Conservation (phyloP, 176 grass and related monocot species). For the Aegilops sharonensis region DNA sequence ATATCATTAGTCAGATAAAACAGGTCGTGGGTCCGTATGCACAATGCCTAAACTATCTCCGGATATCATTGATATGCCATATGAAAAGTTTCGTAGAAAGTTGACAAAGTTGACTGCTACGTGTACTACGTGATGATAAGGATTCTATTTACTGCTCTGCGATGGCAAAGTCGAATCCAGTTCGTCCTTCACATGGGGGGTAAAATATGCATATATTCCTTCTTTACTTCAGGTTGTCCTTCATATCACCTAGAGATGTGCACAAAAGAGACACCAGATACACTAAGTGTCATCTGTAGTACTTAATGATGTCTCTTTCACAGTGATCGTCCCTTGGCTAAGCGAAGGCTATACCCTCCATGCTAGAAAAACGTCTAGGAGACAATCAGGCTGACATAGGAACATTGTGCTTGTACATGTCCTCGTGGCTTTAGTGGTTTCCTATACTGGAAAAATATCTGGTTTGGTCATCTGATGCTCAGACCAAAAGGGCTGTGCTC, state of each 20-base stretch:
- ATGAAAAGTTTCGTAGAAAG: background rate
- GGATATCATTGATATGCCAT: background rate
- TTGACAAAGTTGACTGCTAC: background rate
- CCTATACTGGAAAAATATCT: background rate
- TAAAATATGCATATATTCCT: background rate
- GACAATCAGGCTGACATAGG: background rate
- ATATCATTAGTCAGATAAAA: background rate
- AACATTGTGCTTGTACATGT: background rate
- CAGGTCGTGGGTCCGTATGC: background rate
- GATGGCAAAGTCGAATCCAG: background rate
- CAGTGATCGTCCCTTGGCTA: background rate
- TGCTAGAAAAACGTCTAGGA: too few species aligned
- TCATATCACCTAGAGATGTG: background rate
- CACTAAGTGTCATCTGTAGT: background rate
- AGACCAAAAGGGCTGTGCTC: background rate
- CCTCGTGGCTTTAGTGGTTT: background rate
- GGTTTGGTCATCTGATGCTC: background rate
- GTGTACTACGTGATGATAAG: conserved; percentile 4
- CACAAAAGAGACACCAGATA: background rate
- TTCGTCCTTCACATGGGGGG: background rate
- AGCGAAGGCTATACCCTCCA: background rate
- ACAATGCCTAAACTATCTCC: background rate
- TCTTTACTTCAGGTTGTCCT: background rate
- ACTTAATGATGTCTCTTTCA: background rate
- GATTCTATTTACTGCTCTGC: conserved; percentile 13